Evolutionary conservation across 495 filamentous ascomycete genomes (phyloP).

Genomic region (Durotheca rogersii): DNA sequence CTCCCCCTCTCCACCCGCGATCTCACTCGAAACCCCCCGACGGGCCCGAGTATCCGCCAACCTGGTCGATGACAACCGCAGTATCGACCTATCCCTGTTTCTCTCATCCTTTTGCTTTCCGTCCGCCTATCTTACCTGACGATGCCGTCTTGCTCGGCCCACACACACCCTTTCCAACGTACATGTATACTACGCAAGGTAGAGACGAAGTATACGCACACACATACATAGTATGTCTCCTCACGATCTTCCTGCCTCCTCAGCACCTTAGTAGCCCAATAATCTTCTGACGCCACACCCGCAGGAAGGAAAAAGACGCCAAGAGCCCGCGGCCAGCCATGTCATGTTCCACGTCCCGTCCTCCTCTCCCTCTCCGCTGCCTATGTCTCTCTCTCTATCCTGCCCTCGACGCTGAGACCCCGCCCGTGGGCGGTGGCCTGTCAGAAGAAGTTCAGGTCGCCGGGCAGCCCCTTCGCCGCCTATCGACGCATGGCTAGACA

Average conservation of each 20-base stretch:
- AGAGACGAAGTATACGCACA: no score
- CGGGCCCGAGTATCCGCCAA: slow-evolving; percentile 30
- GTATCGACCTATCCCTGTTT: slow-evolving; percentile 28
- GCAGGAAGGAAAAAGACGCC: slow-evolving; percentile 22
- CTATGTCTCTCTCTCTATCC: no score
- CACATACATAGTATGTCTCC: slow-evolving; percentile 17
- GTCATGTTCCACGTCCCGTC: slow-evolving; percentile 22
- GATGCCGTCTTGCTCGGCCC: slow-evolving; percentile 12
- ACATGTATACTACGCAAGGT: background rate
- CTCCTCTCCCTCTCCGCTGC: slow-evolving; percentile 12
- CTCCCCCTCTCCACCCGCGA: slow-evolving; percentile 1
- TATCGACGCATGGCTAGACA: slow-evolving; percentile 32
- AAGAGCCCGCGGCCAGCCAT: slow-evolving; percentile 21
- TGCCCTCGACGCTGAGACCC: slow-evolving; percentile 22
- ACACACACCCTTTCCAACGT: slow-evolving; percentile 12
- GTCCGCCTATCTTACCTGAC: slow-evolving; percentile 24
- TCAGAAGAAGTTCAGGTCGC: slow-evolving; percentile 30
- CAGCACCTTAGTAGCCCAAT: slow-evolving; percentile 28
- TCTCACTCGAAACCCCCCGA: slow-evolving; percentile 21
- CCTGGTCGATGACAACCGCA: slow-evolving; percentile 27
- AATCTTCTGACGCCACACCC: slow-evolving; percentile 33
- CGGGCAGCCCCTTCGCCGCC: slow-evolving; percentile 13
- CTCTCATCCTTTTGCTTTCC: slow-evolving; percentile 20
- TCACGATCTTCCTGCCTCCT: slow-evolving; percentile 24
- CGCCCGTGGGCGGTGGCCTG: slow-evolving; percentile 29